Base-by-base conservation (phyloP, 148 eudicot genomes). In the Vaccinium macrocarpon region DNA sequence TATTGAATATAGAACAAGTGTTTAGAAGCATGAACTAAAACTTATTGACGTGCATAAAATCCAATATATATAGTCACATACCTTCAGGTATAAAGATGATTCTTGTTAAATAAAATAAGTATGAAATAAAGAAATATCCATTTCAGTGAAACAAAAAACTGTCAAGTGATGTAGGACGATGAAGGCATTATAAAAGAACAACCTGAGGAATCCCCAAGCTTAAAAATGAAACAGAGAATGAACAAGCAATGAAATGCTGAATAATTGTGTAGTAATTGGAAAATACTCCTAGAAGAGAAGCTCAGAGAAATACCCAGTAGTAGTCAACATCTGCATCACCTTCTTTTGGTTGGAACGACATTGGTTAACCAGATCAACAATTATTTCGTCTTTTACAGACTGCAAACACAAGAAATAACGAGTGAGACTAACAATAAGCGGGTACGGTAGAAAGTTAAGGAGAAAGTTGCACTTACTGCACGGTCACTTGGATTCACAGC, bases 331-430 rank as follows among this genome's bases (percentile, higher is more conserved):
- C 85, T 95, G 95, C 92, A 97, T 90, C 88, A 97, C 87, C 89
- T 92, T 97, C 90, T 90, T 97, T 87, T 97, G 99, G 89, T 92
- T 97, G 77, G 94, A 75, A 78, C 95, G 98, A 74, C 99, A 95
- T 82, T 88, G 92, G 42, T 93, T 93, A 61, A 88, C 98, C 85
- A 97, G 97, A 84, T 97, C 98, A 27, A 92, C 88, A 55, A 97
- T 97, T 19, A 97, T 88, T 90, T 97, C 99, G 83, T 95, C 97
- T 84, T 94, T 92, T 56, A 95, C 91, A 86, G 99, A 94, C 99
- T 97, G 86, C 85, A 86, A 82, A 19, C 74, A 81, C 62, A 76
- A 56, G 19, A 62, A 59, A 72, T n/a, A 23, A 48, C 32, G 52
- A 52, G 38, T 52, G 72, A 80, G 84, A n/a, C 42, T 18, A 64